Conservation (phyloP, 2,329 filamentous ascomycete species). For the Sporothrix euskadiensis region DNA sequence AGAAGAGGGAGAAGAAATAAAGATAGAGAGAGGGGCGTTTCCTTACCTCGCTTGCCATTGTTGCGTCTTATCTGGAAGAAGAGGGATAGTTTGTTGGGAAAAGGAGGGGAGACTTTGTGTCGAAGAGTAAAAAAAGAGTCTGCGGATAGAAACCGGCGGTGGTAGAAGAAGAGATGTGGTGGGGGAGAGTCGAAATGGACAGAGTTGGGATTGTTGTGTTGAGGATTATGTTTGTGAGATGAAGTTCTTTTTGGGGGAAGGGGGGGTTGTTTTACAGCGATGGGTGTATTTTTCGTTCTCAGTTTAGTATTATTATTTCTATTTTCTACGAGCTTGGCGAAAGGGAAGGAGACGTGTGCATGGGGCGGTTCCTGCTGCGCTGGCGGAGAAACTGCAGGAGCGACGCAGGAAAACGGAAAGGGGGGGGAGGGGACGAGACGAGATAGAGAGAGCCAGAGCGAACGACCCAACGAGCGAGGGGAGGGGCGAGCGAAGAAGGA, state of each 20-base stretch:
- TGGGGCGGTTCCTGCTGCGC: conserved; percentile 23
- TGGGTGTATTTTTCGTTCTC: conserved; percentile 13
- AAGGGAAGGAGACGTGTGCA: conserved; percentile 14
- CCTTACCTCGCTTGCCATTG: conserved; percentile 32
- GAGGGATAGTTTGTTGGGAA: not conserved
- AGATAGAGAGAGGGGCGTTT: not conserved
- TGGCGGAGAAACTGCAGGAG: conserved; percentile 21
- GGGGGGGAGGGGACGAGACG: conserved; percentile 11
- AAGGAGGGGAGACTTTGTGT: not conserved
- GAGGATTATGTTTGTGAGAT: conserved; percentile 19
- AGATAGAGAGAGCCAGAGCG: conserved; percentile 3
- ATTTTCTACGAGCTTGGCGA: conserved; percentile 14
- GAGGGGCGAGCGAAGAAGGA: conserved; percentile 21
- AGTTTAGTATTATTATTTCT: conserved; percentile 19
- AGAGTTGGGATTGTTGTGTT: conserved; percentile 17
- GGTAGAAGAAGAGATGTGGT: not conserved
- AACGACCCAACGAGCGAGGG: not conserved
- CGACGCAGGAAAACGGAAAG: conserved; percentile 18
- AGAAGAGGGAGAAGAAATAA: not conserved
- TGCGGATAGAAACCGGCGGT: conserved; percentile 10
- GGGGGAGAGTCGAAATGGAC: not conserved
- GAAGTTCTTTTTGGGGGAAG: conserved; percentile 17
- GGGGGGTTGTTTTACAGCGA: conserved; percentile 20
- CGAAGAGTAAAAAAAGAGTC: not conserved
- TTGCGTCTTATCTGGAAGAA: conserved; percentile 25